Base-by-base conservation (phyloP, 768 basidiomycete genomes). In the Pisolithus marmoratus region DNA sequence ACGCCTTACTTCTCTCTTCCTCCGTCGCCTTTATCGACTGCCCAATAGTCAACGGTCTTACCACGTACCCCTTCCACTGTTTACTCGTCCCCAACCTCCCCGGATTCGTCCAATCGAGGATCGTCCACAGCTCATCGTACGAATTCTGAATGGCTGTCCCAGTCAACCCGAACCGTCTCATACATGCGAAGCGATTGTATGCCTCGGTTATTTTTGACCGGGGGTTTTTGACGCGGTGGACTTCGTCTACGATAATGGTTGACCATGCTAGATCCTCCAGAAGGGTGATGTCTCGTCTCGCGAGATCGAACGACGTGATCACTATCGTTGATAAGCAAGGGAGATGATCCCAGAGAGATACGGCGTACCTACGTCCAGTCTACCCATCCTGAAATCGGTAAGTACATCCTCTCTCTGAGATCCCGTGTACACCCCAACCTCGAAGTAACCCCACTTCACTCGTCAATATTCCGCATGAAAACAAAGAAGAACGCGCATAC, bases 91-190 rank as follows among this genome's bases (percentile, higher is more conserved):
- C 95, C 8, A 95, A 66, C 23, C 73, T 72, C 0, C 85, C 89
- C 0, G 93, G 92, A 54, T 85, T 87, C n/a, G 87, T 86, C 88
- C 92, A 97, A 62, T 95, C 83, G 29, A 97, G 70, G 31, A 99
- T 83, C 1, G 90, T 89, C 88, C 92, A 94, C 58, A 97, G 73
- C 65, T 98, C 95, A 40, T 81, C 78, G 62, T 94, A 94, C 1
- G 83, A 80, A 59, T 97, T 99, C 62, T 98, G 95, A 34, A 87
- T 79, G 8, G 83, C 78, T n/a, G 77, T 80, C 8, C 90, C 93
- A 0, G 94, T 96, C 42, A 98, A 73, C 0, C 92, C 95, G 59
- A 95, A 92, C 3, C 94, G 84, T 15, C 72, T 66, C 26, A 56
- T 58, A 62, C 89, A 92, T 1, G 66, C 44, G 60, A 96, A 90